These are phyloP conservation scores for Xylaria castorea DNA, from an alignment of 495 filamentous ascomycete genomes.

Conservation along the genomic window DNA sequence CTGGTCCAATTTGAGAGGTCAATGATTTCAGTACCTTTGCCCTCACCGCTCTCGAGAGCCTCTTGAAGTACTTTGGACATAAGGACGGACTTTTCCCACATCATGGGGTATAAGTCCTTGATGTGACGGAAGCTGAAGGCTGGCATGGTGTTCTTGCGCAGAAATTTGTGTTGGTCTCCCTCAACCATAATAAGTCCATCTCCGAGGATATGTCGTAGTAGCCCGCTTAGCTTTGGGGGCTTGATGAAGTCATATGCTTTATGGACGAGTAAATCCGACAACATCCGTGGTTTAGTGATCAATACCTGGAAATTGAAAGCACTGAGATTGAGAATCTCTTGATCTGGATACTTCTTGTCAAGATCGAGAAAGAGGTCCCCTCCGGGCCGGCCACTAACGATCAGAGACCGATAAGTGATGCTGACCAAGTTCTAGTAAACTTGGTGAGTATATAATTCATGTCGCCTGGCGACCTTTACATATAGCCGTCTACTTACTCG, in stretches of 20 bases:
- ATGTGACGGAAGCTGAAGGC: conserved; percentile 79
- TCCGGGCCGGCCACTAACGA: conserved; percentile 33
- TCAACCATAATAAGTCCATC: conserved; percentile 75
- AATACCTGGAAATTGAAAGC: conserved; percentile 71
- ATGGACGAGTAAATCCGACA: conserved; percentile 64
- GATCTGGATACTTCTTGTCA: conserved; percentile 44
- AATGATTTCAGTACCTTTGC: conserved; percentile 50
- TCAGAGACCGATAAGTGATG: conserved; percentile 21
- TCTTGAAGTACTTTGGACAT: conserved; percentile 43
- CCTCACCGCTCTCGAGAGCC: conserved; percentile 41
- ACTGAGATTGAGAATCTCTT: conserved; percentile 72
- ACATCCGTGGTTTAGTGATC: conserved; percentile 61
- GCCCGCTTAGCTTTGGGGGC: conserved; percentile 58
- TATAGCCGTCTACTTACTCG: conserved; percentile 47
- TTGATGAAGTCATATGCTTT: conserved; percentile 76
- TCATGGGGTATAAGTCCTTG: conserved; percentile 76
- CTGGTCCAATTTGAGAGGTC: conserved; percentile 68
- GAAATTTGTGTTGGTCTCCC: conserved; percentile 75
- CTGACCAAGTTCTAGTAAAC: conserved; percentile 16
- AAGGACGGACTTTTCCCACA: conserved; percentile 67
- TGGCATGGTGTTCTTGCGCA: conserved; percentile 75
- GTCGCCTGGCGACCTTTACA: neutral
- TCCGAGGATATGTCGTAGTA: conserved; percentile 65
- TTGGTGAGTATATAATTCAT: neutral
- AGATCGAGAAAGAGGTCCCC: conserved; percentile 60